Base-by-base conservation (phyloP, 805 yeast species). In the Teunomyces funiuensis region DNA sequence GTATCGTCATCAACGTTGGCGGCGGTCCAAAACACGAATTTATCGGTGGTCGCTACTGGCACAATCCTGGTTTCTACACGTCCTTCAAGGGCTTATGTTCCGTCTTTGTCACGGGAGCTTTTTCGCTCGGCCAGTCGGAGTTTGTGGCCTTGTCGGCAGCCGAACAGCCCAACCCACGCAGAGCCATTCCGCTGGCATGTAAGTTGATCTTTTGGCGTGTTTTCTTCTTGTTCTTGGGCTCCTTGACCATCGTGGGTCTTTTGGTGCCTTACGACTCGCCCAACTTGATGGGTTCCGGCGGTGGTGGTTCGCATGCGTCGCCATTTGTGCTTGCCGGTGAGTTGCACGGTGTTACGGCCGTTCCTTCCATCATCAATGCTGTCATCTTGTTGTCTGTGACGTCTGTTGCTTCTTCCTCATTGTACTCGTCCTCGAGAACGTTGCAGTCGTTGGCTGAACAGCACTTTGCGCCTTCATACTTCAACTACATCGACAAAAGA, bases 241-340 rank as follows among this genome's bases (percentile, higher is more conserved):
- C 71, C 9, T 63, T 69, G 49, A 43, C 59, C 11, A 57, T 69
- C 49, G 73, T 57, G 36, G 53, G 49, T 54, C 50, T 60, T 51
- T 43, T 57, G 46, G 63, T 58, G 20, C 63, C 63, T 19, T 45
- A 51, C 46, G 49, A 44, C 46, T 54, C 59, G 18, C 50, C 46
- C 47, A 46, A 53, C 28, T 50, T 58, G 27, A 47, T 57, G 60
- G 61, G 63, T 11, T 47, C 58, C 2, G 47, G 52, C 4, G 64
- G 63, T 26, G 51, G 61, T 29, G 55, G 57, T 13, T 46, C 68
- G 28, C 59, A 61, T 43, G 73, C 74, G 3, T 68, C 74, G 26
- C 74, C 75, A 3, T 69, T 52, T 44, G 75, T 69, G 11, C 52
- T 69, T 39, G 73, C 75, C 37, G 72, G 69, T 40, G 65, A 63